phyloP scores from a whole-genome alignment of 176 grass and related monocot species.

The Cymbopogon citratus region DNA sequence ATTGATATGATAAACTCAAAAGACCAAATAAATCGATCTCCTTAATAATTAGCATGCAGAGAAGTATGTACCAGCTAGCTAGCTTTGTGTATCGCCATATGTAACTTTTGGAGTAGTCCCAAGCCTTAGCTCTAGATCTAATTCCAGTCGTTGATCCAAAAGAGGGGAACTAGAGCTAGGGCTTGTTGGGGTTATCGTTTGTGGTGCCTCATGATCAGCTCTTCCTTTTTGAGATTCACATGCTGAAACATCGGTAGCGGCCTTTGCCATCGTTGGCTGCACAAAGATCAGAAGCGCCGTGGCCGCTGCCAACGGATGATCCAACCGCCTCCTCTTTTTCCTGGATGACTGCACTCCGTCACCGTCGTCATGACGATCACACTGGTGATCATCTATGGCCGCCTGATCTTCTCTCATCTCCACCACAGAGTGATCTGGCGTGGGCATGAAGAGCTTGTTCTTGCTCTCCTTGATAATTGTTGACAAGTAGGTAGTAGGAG shows the following conservation, averaged over 20 bases:
- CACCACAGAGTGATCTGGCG: neutral
- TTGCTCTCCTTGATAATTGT: constrained; percentile 31
- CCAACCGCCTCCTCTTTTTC: constrained; percentile 40
- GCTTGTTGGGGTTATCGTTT: constrained; percentile 33
- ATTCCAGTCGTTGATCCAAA: constrained; percentile 26
- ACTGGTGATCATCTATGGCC: constrained; percentile 21
- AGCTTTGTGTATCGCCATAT: neutral
- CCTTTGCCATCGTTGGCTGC: constrained; percentile 3
- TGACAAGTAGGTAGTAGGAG: constrained; percentile 18
- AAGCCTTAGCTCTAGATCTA: constrained; percentile 84
- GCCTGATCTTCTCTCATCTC: neutral
- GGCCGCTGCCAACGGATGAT: neutral
- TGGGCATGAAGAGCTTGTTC: constrained; percentile 10
- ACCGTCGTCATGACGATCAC: neutral
- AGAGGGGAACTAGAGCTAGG: constrained; percentile 25
- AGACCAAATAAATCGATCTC: neutral
- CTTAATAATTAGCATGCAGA: constrained; percentile 1
- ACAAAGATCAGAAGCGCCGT: constrained; percentile 21
- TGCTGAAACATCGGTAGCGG: neutral
- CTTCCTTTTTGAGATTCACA: neutral
- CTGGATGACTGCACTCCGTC: neutral
- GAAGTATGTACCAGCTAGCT: neutral
- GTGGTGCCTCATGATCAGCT: constrained; percentile 1
- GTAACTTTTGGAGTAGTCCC: constrained; percentile 45
- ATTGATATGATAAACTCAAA: constrained; percentile 5